Evolutionary conservation across 495 filamentous ascomycete genomes (phyloP).

Genomic region (Neurospora sp.): DNA sequence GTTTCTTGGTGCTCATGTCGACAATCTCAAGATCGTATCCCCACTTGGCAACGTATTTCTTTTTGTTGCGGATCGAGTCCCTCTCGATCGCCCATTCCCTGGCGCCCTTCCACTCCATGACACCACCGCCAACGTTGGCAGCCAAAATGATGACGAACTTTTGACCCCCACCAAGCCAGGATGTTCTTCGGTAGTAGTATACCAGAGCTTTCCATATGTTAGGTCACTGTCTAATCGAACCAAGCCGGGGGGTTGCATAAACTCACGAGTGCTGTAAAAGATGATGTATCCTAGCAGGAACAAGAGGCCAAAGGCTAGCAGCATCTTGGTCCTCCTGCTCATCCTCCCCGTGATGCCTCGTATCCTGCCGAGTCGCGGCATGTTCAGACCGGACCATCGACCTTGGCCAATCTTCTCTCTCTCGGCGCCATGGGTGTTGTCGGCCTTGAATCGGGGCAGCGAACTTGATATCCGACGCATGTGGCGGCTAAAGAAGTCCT

Average conservation of each 20-base stretch:
- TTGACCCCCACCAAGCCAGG: slow-evolving; percentile 64
- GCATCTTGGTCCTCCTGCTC: slow-evolving; percentile 44
- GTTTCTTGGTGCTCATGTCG: slow-evolving; percentile 96
- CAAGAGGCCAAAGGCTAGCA: slow-evolving; percentile 46
- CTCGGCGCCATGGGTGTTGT: slow-evolving; percentile 45
- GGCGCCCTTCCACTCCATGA: slow-evolving; percentile 98
- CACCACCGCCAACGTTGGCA: slow-evolving; percentile 89
- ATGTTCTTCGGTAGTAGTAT: slow-evolving; percentile 38
- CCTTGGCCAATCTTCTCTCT: slow-evolving; percentile 63
- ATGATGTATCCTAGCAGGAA: slow-evolving; percentile 55
- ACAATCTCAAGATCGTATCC: slow-evolving; percentile 94
- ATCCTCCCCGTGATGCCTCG: slow-evolving; percentile 27
- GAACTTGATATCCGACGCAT: slow-evolving; percentile 63
- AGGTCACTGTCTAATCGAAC: background rate
- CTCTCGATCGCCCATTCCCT: slow-evolving; percentile 97
- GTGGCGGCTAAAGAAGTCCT: slow-evolving; percentile 72
- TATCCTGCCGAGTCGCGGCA: slow-evolving; percentile 31
- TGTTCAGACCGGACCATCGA: slow-evolving; percentile 18
- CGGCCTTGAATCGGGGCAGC: slow-evolving; percentile 56
- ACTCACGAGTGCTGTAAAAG: slow-evolving; percentile 62
- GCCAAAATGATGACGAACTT: slow-evolving; percentile 92
- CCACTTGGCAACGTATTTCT: slow-evolving; percentile 76
- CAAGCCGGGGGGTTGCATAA: slow-evolving; percentile 2
- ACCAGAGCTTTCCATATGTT: slow-evolving; percentile 24
- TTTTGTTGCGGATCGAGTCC: slow-evolving; percentile 92